Evolutionary conservation across 2,329 filamentous ascomycete species (phyloP), one percentile per base, ranked within the genome.

Genomic region (Chrysosporium keratinophilum): DNA sequence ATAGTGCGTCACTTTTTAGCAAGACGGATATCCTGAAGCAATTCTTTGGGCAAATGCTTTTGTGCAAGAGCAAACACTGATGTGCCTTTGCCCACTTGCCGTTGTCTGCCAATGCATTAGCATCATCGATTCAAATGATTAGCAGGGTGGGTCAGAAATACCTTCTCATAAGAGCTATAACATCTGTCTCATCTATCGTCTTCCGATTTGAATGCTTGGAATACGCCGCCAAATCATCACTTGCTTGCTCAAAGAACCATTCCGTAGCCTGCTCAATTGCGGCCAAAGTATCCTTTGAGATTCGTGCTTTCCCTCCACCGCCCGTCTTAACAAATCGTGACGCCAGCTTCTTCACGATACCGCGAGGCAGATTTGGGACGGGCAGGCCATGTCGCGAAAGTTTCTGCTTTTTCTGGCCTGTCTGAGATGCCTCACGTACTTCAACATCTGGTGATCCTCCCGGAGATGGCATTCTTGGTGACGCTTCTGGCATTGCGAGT

Each of bases 191-290:
- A 62, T 95, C 87, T 60, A 96, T 88, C 2, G 83, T 88, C 69
- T 86, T 93, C 33, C 89, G 80, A 33, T 85, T 84, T 4, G 85
- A 88, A 67, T 96, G 89, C 57, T 81, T 77, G 15, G 89, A 85
- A 67, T 90, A 95, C 1, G 83, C 84, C 11, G 80, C 80, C 52
- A 95, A 71, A 64, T 95, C 88, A 56, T 89, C 85, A 46, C 86
- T 82, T 1, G 87, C 74, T 68, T 95, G 89, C 70, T 94, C 88
- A 66, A 95, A 95, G 68, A 89, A 95, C 85, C 88, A 93, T 57
- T 94, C 87, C 2, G 87, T 87, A 0, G 88, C 87, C 65, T 88
- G 84, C 63, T 84, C 82, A 52, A 95, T 81, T 3, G 84, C 84
- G 31, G 79, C 78, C 37, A 95, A 72, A 1, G 86, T 83, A 50